Base-by-base conservation (phyloP, 2,329 filamentous ascomycete genomes). In the Macrophomina tecta region DNA sequence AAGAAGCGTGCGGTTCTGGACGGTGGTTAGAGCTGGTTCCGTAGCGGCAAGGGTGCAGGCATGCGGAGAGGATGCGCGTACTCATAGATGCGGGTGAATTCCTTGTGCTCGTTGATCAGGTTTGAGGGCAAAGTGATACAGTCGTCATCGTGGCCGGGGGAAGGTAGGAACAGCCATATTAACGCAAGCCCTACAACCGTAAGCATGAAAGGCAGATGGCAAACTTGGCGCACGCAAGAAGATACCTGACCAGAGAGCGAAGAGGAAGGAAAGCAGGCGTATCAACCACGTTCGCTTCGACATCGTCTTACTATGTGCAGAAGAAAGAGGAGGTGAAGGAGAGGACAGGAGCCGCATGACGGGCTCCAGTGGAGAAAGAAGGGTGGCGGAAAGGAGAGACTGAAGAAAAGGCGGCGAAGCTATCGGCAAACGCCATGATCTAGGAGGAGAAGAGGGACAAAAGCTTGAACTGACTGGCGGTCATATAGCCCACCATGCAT, bases 1-100 rank as follows among this genome's bases (percentile, higher is more conserved):
- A 55, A 65, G 51, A 65, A 65, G 28, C 62, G 62, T 7, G 51
- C 28, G 40, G 52, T 48, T 38, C 62, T 65, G n/a, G 30, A 48
- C 3, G 11, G 6, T 4, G 30, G 30, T 56, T 2, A 49, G 36
- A 38, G 9, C 42, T 3, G 2, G 36, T 1, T 48, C 5, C 40
- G 23, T 9, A 36, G n/a, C 14, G 53, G 14, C 2, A 53, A 53
- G 23, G 48, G 7, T 23, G 23, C 23, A 23, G 2, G 23, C 23
- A 12, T 18, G 7, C 3, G 28, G 62, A 5, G 23, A 40, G 6
- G 28, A 32, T 5, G 52, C 11, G 14, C 51, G 4, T 46, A 56
- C 62, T 65, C 62, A 7, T 65, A 65, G 5, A 65, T 65, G n/a
- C 62, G 62, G 28, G 40, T 56, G 5, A 56, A 23, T 12, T 38